Percentiles rank a stretch among this genome's conserved stretches.
These are phyloP conservation scores for Epichloe coenophiala DNA, from an alignment of 2,329 filamentous ascomycete species.

Conservation along the genomic window DNA sequence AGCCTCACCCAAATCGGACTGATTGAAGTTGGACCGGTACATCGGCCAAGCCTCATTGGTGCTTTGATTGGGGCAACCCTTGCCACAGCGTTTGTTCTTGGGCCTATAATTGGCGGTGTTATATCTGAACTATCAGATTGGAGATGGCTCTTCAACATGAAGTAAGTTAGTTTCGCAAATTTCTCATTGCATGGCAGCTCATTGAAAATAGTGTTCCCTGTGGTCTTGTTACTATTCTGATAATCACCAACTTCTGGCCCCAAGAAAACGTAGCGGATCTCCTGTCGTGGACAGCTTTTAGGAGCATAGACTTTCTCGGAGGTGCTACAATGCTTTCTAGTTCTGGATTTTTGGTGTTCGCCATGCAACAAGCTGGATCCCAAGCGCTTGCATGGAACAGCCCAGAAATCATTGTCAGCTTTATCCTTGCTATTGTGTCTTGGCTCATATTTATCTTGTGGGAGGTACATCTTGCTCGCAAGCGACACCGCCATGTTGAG, in stretches of 20 bases:
- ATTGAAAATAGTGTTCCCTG: constrained; percentile 31
- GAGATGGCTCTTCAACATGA: constrained; percentile 50
- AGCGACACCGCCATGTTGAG: constrained; percentile 27
- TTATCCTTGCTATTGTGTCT: constrained; percentile 33
- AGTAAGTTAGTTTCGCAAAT: constrained; percentile 27
- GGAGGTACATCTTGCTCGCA: constrained; percentile 32
- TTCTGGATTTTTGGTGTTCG: constrained; percentile 41
- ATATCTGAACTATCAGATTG: constrained; percentile 40
- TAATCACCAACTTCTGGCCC: constrained; percentile 34
- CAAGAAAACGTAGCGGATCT: constrained; percentile 21
- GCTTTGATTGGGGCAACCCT: constrained; percentile 42
- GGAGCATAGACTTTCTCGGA: constrained; percentile 38
- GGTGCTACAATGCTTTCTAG: constrained; percentile 35
- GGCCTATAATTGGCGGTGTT: constrained; percentile 42
- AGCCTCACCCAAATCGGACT: constrained; percentile 44
- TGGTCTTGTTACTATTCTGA: constrained; percentile 31
- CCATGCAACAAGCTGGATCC: constrained; percentile 42
- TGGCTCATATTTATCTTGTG: constrained; percentile 36
- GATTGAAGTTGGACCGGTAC: constrained; percentile 39
- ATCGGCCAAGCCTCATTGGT: constrained; percentile 39
- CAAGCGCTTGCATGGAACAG: constrained; percentile 38
- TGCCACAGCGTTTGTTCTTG: constrained; percentile 43
- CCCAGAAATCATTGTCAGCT: constrained; percentile 32
- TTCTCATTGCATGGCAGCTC: constrained; percentile 1
- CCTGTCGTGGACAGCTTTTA: constrained; percentile 28